Percentiles rank a stretch among this genome's conserved stretches.
Evolutionary conservation across 176 grass and related monocot genomes (phyloP).

Genomic region (barley (Hordeum vulgare)): DNA sequence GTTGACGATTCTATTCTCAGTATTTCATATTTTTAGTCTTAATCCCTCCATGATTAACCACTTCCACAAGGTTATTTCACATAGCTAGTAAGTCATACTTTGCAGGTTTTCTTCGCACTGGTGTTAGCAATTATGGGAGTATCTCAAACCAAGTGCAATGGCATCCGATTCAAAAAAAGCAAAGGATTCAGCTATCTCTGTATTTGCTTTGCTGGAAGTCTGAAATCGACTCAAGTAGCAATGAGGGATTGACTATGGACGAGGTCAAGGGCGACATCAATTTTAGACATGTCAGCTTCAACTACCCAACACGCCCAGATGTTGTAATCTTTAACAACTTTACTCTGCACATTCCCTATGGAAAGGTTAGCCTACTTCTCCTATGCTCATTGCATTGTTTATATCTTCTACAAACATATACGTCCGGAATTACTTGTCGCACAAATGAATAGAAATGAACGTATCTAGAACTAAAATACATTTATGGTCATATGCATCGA

Average conservation of each 20-base stretch:
- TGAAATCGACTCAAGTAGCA: constrained; percentile 43
- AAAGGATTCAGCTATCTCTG: constrained; percentile 45
- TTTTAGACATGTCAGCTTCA: constrained; percentile 55
- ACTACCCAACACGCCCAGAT: constrained; percentile 53
- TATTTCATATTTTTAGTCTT: neutral
- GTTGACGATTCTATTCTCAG: neutral
- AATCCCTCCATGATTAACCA: neutral
- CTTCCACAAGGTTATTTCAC: neutral
- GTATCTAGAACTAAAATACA: no score
- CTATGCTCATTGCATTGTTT: neutral
- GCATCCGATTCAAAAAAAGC: constrained; percentile 60
- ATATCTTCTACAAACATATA: no score
- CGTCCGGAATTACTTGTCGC: no score
- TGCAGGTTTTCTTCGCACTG: constrained; percentile 61
- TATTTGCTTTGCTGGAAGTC: constrained; percentile 64
- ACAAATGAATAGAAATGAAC: no score
- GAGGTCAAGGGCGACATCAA: constrained; percentile 59
- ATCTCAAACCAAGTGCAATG: constrained; percentile 62
- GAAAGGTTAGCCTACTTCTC: constrained; percentile 40
- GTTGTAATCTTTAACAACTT: constrained; percentile 53
- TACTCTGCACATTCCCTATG: constrained; percentile 37
- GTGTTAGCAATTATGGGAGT: constrained; percentile 44
- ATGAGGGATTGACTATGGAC: constrained; percentile 34
- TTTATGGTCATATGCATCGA: no score
- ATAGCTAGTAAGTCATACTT: neutral